Percentiles rank a stretch among this genome's conserved stretches.
Conservation (phyloP, 495 filamentous ascomycete genomes). For the Podospora pseudopauciseta region DNA sequence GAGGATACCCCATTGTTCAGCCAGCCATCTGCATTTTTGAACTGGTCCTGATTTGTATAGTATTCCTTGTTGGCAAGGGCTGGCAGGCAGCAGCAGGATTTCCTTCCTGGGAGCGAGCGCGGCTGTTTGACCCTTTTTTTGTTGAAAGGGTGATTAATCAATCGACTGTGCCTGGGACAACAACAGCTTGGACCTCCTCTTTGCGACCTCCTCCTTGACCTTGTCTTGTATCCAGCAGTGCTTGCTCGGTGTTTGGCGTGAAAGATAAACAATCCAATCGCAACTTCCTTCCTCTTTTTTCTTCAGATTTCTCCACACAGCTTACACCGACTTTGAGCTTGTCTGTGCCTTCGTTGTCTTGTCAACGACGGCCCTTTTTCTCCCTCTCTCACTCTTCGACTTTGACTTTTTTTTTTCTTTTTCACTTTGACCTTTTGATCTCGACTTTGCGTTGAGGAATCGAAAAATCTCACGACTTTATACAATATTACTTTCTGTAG, state of each 20-base stretch:
- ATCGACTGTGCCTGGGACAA: not conserved
- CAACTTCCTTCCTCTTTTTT: not conserved
- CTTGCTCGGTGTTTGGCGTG: not conserved
- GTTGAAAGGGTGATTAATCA: not conserved
- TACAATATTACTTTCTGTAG: not conserved
- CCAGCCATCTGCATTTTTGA: slow-evolving; percentile 15
- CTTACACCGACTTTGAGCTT: not conserved
- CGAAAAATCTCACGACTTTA: not conserved
- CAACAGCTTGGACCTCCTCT: not conserved
- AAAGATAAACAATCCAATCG: not conserved
- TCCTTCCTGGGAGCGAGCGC: no score
- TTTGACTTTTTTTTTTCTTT: not conserved
- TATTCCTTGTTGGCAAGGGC: slow-evolving; percentile 13
- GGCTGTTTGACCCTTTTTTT: not conserved
- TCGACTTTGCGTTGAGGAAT: not conserved
- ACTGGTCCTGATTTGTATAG: not conserved
- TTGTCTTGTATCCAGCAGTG: not conserved
- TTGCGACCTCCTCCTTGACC: no score
- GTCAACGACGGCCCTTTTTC: not conserved
- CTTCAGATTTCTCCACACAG: not conserved
- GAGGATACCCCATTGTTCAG: not conserved
- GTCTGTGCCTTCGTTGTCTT: not conserved
- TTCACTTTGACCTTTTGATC: not conserved
- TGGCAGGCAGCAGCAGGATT: not conserved
- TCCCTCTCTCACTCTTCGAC: not conserved